Conservation (phyloP, 805 yeast species). For the Metschnikowia santaceciliae region DNA sequence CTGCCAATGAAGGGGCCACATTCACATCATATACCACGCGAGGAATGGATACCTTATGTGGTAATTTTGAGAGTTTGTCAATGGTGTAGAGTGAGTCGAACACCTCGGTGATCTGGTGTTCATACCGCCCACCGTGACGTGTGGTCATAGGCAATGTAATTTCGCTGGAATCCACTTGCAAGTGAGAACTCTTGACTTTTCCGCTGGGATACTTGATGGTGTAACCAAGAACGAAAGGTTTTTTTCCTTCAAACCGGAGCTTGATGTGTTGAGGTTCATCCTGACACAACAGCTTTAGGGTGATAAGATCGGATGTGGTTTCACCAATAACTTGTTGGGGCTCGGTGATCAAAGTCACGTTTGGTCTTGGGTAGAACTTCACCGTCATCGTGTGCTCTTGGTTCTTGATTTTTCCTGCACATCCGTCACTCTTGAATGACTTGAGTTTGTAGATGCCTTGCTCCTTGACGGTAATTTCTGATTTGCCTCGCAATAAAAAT, state of each 20-base stretch:
- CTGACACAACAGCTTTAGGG: conserved; percentile 31
- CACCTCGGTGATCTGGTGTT: conserved; percentile 56
- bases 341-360: conserved; percentile 12
- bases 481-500: conserved; percentile 9
- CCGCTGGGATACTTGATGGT: conserved; percentile 60
- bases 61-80: conserved; percentile 21
- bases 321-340: conserved; percentile 14
- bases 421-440: conserved; percentile 40
- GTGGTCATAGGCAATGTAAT: conserved; percentile 39
- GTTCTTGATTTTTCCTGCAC: conserved; percentile 37
- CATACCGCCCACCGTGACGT: conserved; percentile 53
- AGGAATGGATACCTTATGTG: conserved; percentile 5
- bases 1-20: conserved; percentile 57
- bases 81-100: conserved; percentile 60
- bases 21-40: conserved; percentile 44
- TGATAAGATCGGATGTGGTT: conserved; percentile 10
- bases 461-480: conserved; percentile 26
- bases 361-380: conserved; percentile 23
- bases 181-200: conserved; percentile 29
- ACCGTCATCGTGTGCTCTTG: conserved; percentile 17
- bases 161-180: conserved; percentile 28
- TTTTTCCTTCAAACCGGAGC: conserved; percentile 49
- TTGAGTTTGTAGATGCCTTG: conserved; percentile 43
- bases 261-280: conserved; percentile 23
- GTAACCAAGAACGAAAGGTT: conserved; percentile 70